Base-by-base conservation (phyloP, 805 yeast species). In the Metschnikowia similis region DNA sequence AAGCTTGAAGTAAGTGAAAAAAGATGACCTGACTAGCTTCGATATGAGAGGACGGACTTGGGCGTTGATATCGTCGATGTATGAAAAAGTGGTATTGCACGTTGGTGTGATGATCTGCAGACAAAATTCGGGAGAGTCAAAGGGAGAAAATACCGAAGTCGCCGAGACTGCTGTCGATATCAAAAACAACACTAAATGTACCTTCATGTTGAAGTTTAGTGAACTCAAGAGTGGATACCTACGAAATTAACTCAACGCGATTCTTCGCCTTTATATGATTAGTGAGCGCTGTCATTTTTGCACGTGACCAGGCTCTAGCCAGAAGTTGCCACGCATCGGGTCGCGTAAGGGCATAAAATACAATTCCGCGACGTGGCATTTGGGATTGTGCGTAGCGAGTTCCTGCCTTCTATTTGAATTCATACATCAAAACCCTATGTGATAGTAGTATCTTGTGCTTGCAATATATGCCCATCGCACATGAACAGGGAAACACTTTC, bases 1-100 rank as follows among this genome's bases (percentile, higher is more conserved):
- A 48, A 94, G 77, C 64, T 89, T 84, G 74, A 89, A 94, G 64
- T 87, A 89, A 56, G 85, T 81, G 80, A 94, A 92, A 68, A 88
- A 94, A 57, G 91, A 89, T 35, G 89, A 83, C 40, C 76, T 64
- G 8, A 85, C 86, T 40, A 92, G 66, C 6, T 78, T 69, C 14
- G 74, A 61, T n/a, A 92, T 65, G 26, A 75, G 66, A 0, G 85
- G 84, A 26, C 73, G 64, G 39, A 74, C 59, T 27, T 65, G 51
- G 8, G 53, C 55, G 57, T 74, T 74, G 36, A 72, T 50, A 8
- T 56, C 61, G 52, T 74, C 77, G 48, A 74, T 74, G 57, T 69
- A 74, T 28, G 73, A 64, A 48, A 74, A 71, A 4, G 78, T 74
- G 16, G 78, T 71, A 58, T 74, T 74, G 56, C 78, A 74, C 6